Conservation (phyloP, 2,329 filamentous ascomycete genomes). For the Cercospora sp. region DNA sequence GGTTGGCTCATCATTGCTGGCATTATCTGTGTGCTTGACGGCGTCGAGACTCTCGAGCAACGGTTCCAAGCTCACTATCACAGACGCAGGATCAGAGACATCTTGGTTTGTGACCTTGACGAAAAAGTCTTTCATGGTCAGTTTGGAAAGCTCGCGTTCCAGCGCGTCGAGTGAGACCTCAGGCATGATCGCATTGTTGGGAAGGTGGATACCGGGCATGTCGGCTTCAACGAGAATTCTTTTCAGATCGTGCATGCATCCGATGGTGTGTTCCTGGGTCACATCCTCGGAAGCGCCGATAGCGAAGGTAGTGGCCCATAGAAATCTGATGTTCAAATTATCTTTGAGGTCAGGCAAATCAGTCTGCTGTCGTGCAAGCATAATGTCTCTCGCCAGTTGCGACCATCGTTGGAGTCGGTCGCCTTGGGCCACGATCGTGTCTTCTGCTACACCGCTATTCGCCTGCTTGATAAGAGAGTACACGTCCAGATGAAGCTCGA, state of each 20-base stretch:
- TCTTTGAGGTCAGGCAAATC: constrained; percentile 34
- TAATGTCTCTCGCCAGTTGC: constrained; percentile 55
- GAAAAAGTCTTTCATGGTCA: constrained; percentile 97
- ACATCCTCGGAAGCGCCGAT: constrained; percentile 58
- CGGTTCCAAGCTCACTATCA: constrained; percentile 91
- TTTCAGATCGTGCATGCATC: constrained; percentile 65
- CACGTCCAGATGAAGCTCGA: constrained; percentile 67
- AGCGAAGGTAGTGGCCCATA: constrained; percentile 67
- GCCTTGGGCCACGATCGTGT: constrained; percentile 55
- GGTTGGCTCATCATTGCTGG: constrained; percentile 1
- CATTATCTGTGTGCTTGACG: not conserved
- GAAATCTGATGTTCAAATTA: constrained; percentile 57
- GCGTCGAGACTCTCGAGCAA: constrained; percentile 68
- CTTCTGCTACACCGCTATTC: constrained; percentile 55
- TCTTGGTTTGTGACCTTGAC: constrained; percentile 83
- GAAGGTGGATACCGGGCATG: constrained; percentile 59
- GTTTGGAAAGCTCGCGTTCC: constrained; percentile 84
- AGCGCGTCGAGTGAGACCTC: constrained; percentile 80
- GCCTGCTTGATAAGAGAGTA: constrained; percentile 64
- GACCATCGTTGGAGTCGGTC: constrained; percentile 64
- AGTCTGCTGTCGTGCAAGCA: constrained; percentile 43
- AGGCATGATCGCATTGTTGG: constrained; percentile 86
- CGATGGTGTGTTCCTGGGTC: constrained; percentile 59
- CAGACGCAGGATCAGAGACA: constrained; percentile 72
- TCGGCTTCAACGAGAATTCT: constrained; percentile 51